Evolutionary conservation across 768 basidiomycete species (phyloP), one percentile per base, ranked within the genome.

Genomic region (Hericium coralloides): DNA sequence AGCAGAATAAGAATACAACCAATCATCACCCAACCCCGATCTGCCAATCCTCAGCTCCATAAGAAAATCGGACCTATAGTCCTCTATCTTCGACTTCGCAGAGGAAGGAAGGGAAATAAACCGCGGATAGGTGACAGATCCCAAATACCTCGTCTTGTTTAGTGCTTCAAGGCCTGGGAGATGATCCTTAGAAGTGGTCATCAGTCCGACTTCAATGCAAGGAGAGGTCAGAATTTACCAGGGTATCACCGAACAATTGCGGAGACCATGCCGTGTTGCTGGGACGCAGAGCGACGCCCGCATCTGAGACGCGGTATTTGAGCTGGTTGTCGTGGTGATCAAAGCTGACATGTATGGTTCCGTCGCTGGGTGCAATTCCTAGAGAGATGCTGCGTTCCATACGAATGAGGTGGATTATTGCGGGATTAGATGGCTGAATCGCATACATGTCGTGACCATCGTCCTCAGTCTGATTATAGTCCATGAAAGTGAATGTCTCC

Each of bases 271-370:
- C 52, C 0, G 58, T 55, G 10, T 58, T 48, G 1, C 53, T 38
- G 1, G 73, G 72, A 58, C 66, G 58, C 2, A 67, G 65, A 4
- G 72, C 70, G 1, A 70, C 62, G 1, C 69, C 71, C 10, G 63
- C 31, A 8, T 61, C 52, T 1, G 73, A 72, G 0, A 69, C 56
- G 12, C 72, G 67, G 49, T 72, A 72, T 43, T 66, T 64, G 22
- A 74, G 64, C n/a, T 60, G 55, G 53, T 71, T 72, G 59, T 72
- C 70, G 59, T 72, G 73, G 55, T 74, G 71, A 45, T 73, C 71
- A 52, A 71, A 72, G 3, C 67, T 68, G 1, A 73, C 50, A 41
- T 73, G 70, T 0, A 73, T 56, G 1, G 70, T 70, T 3, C 72
- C 72, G 38, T 73, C 72, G 18, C 66, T 66, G n/a, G 59, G 66